phyloP scores from a whole-genome alignment of 306 rosid species.

The Prunus padus region DNA sequence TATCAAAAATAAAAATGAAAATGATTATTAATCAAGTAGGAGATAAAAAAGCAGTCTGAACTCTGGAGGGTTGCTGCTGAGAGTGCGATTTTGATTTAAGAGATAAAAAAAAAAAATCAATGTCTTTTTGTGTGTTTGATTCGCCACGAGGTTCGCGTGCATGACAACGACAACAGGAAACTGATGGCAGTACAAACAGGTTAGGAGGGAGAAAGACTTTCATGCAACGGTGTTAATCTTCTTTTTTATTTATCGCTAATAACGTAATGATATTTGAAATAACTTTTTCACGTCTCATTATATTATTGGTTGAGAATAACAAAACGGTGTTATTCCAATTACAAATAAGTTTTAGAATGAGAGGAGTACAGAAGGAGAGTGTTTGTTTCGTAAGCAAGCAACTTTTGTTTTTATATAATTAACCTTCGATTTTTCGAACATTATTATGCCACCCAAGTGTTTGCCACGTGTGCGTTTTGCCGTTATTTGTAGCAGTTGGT shows the following conservation, averaged over 20 bases:
- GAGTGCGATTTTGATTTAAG: not conserved
- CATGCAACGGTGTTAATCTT: fast-evolving
- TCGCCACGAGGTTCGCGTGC: conserved; percentile 27
- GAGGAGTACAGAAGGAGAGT: too few species aligned
- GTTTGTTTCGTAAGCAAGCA: not conserved
- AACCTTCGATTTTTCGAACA: not conserved
- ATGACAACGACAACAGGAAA: not conserved
- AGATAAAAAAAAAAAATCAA: not conserved
- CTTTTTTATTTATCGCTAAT: too few species aligned
- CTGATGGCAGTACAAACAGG: conserved; percentile 1
- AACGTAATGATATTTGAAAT: too few species aligned
- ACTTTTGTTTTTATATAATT: conserved; percentile 6
- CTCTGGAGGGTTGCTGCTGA: not conserved
- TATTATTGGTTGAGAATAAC: fast-evolving
- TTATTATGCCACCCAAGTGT: conserved; percentile 10
- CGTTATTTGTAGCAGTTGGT: conserved; percentile 47
- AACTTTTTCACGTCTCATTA: fast-evolving
- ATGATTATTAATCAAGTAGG: not conserved
- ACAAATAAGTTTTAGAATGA: too few species aligned
- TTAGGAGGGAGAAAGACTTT: too few species aligned
- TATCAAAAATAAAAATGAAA: not conserved
- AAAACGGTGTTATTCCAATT: fast-evolving
- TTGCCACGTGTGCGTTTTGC: conserved; percentile 35
- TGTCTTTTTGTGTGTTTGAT: not conserved
- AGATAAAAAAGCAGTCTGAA: not conserved